Evolutionary conservation across 192 early-diverging fungal species (phyloP), one percentile per base, ranked within the genome.

Genomic region (Podila epicladia): DNA sequence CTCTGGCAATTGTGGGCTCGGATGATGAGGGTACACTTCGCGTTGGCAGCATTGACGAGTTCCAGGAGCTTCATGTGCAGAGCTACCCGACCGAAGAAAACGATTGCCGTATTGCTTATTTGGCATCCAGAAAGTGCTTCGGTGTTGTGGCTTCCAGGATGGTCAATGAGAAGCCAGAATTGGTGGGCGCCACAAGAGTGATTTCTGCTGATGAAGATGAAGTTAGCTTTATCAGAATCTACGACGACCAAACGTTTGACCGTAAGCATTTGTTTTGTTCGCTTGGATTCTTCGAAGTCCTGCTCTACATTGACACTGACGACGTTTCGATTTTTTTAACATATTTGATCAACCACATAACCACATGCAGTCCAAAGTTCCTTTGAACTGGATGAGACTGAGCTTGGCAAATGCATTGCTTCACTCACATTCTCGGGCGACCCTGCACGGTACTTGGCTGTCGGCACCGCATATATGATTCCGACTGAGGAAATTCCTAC

Each of bases 21-120:
- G 87, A 89, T 48, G 82, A 85, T 22, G 85, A 72, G 15, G 69
- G 82, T 0, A 58, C 67, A 4, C 83, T 98, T 13, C 85, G 86
- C 50, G 84, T 99, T 69, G 97, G 94, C 0, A 85, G 69, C 3
- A 91, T 97, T 4, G 94, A 99, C 64, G 85, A 90, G 7, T 92
- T 94, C 41, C 94, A 96, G 78, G 93, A 93, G 58, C 86, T 99
- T 24, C 97, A 99, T 69, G 85, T 96, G 55, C 87, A 87, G 13
- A 92, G 83, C 22, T 67, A 92, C 13, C 84, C 89, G 9, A 82
- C 98, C 45, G 58, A 72, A 19, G 92, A 93, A 62, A 92, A 88
- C 68, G 87, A 92, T 0, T 86, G 89, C 17, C 89, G 95, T 26
- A 91, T 99, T 58, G 87, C 85, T 0, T 87, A 93, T 57, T 82